Percentiles rank a stretch among this genome's conserved stretches.
Evolutionary conservation across 148 eudicot genomes (phyloP).

Genomic region (Rheum nobile): DNA sequence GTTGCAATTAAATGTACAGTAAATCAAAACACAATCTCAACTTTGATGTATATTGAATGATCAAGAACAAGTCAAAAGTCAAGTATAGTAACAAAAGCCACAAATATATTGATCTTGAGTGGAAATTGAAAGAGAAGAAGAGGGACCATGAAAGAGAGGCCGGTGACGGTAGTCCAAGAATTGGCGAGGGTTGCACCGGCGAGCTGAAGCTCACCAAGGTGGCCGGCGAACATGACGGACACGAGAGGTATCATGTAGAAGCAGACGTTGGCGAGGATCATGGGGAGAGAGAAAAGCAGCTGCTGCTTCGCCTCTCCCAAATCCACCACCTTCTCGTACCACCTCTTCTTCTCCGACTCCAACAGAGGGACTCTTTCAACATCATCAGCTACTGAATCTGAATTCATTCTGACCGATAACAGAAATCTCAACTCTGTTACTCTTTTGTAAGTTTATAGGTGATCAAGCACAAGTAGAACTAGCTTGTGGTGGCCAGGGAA

Average conservation of each 20-base stretch:
- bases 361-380: not conserved
- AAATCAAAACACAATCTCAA: no score
- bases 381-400: not conserved
- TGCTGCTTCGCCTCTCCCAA: conserved; percentile 49
- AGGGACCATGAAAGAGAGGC: conserved; percentile 62
- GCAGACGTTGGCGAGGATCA: conserved; percentile 57
- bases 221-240: conserved; percentile 87
- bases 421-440: not conserved
- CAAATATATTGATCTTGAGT: no score
- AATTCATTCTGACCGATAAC: not conserved
- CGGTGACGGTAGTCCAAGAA: conserved; percentile 77
- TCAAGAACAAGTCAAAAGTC: not conserved
- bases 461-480: not conserved
- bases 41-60: no score
- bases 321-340: conserved; percentile 36
- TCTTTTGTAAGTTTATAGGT: not conserved
- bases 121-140: not conserved
- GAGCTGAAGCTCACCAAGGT: conserved; percentile 71
- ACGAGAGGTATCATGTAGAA: conserved; percentile 56
- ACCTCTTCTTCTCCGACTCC: conserved; percentile 2
- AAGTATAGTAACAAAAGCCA: not conserved
- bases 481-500: not conserved
- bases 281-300: conserved; percentile 43
- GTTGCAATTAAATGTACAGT: no score
- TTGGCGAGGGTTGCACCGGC: conserved; percentile 77